phyloP scores from a whole-genome alignment of 192 early-diverging fungal species.

The Gonapodya prolifera region DNA sequence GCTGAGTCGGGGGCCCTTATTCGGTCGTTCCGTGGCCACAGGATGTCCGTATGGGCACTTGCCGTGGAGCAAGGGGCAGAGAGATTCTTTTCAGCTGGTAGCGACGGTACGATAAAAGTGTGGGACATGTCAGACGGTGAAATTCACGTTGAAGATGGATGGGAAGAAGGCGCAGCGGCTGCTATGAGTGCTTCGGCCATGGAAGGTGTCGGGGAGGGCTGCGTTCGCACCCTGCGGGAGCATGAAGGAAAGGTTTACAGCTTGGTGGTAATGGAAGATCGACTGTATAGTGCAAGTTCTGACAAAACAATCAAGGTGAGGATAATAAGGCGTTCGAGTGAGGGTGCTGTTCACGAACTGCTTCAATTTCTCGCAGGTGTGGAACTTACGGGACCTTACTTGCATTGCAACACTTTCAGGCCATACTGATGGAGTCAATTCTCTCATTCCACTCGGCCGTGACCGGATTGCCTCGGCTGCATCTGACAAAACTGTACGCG shows the following conservation, averaged over 20 bases:
- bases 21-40: constrained; percentile 27
- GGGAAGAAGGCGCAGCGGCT: neutral
- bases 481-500: constrained; percentile 20
- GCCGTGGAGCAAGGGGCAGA: constrained; percentile 23
- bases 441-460: constrained; percentile 22
- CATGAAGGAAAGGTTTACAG: constrained; percentile 40
- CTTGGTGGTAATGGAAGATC: constrained; percentile 23
- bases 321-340: neutral
- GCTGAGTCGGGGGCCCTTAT: constrained; percentile 30
- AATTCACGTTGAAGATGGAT: neutral
- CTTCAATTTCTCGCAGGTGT: constrained; percentile 13
- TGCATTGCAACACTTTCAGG: constrained; percentile 35
- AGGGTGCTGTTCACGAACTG: neutral
- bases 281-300: constrained; percentile 33
- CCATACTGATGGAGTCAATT: constrained; percentile 39
- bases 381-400: constrained; percentile 28
- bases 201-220: neutral
- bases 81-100: constrained; percentile 37
- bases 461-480: constrained; percentile 19
- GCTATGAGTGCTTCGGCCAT: neutral
- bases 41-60: constrained; percentile 42
- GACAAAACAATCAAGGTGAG: constrained; percentile 31
- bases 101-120: constrained; percentile 44
- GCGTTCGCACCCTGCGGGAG: constrained; percentile 23
- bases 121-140: constrained; percentile 8